phyloP scores from a whole-genome alignment of 306 rosid genomes.

The Hippophae rhamnoides region DNA sequence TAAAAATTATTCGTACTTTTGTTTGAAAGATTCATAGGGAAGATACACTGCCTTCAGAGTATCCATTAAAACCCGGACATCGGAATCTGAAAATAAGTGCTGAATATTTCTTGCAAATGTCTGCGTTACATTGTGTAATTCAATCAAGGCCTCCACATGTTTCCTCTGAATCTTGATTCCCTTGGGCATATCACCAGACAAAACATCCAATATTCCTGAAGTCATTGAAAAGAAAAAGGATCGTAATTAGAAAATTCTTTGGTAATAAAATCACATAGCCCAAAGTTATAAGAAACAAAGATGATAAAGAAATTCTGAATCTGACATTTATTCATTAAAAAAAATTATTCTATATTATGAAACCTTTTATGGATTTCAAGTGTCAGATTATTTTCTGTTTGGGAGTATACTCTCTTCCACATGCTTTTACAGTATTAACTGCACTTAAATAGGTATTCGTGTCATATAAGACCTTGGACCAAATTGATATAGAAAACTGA shows the following conservation, averaged over 20 bases:
- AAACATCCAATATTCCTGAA: slow-evolving; percentile 72
- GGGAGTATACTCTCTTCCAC: no score
- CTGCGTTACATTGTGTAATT: slow-evolving; percentile 84
- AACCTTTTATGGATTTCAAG: no score
- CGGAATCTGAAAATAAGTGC: slow-evolving; percentile 82
- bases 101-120: slow-evolving; percentile 92
- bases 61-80: slow-evolving; percentile 58
- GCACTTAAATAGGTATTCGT: no score
- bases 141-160: slow-evolving; percentile 86
- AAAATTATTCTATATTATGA: no score
- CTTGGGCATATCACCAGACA: slow-evolving; percentile 95
- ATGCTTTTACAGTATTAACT: no score
- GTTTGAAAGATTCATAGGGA: slow-evolving; percentile 87
- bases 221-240: background rate
- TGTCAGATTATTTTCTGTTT: no score
- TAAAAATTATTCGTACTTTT: slow-evolving; percentile 43
- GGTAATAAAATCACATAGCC: background rate
- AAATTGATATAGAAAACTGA: no score
- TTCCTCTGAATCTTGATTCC: slow-evolving; percentile 86
- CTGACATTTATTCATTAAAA: no score
- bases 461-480: no score
- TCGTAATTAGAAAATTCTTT: slow-evolving; percentile 17
- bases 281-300: background rate
- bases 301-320: no score
- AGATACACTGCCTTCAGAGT: slow-evolving; percentile 70